Evolutionary conservation across 2,329 filamentous ascomycete species (phyloP).

Genomic region (Tolypocladium amazonense): DNA sequence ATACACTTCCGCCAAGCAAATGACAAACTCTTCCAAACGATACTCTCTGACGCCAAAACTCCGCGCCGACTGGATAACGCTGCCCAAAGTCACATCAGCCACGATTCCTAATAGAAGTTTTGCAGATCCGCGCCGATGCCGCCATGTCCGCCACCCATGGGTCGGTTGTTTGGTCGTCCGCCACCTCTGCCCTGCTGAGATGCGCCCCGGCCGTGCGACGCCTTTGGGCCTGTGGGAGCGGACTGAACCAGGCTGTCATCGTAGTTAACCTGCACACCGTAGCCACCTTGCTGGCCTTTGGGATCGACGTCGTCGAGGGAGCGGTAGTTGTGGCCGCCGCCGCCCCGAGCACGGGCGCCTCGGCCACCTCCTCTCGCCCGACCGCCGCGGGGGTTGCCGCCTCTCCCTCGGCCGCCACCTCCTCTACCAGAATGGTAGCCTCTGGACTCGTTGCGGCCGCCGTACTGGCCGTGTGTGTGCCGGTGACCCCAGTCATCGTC

Average conservation of each 20-base stretch:
- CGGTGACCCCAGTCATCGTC: slow-evolving; percentile 30
- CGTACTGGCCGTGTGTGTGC: slow-evolving; percentile 19
- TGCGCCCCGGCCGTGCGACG: not conserved
- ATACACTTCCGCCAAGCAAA: not conserved
- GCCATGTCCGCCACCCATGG: slow-evolving; percentile 13
- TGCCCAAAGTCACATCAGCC: not conserved
- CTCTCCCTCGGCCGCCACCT: slow-evolving; percentile 20
- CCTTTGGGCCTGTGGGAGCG: slow-evolving; percentile 6
- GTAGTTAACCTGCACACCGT: slow-evolving; percentile 33
- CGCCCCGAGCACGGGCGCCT: slow-evolving; percentile 33
- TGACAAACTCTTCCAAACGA: not conserved
- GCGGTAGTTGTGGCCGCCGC: slow-evolving; percentile 46
- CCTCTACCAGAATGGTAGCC: slow-evolving; percentile 31
- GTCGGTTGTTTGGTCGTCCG: slow-evolving; percentile 10
- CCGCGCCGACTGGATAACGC: not conserved
- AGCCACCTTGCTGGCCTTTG: slow-evolving; percentile 32
- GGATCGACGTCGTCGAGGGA: slow-evolving; percentile 57
- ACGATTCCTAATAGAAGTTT: slow-evolving; percentile 25
- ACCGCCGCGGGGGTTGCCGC: slow-evolving; percentile 26
- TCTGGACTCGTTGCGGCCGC: slow-evolving; percentile 29
- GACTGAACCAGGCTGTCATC: slow-evolving; percentile 25
- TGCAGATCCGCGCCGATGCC: slow-evolving; percentile 23
- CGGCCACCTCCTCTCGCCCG: slow-evolving; percentile 31
- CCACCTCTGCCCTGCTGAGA: slow-evolving; percentile 1
- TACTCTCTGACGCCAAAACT: not conserved